Percentiles rank a stretch among this genome's conserved stretches.
These are phyloP conservation scores for Fraxinus ornus DNA, from an alignment of 305 asterid genomes.

Conservation along the genomic window DNA sequence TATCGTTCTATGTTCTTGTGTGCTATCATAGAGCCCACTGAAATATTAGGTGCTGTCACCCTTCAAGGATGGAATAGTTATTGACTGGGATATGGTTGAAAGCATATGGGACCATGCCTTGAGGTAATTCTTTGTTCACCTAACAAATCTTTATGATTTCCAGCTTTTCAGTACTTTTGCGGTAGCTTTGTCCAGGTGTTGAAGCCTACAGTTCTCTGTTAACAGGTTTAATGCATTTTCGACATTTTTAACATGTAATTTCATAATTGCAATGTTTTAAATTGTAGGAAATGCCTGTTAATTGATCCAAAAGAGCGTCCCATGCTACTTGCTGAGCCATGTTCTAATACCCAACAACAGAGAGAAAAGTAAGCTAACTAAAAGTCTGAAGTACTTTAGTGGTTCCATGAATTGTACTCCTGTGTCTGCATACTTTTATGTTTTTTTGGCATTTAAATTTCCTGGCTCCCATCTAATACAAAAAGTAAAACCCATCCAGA, in stretches of 20 bases:
- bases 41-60: slow-evolving; percentile 70
- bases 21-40: slow-evolving; percentile 23
- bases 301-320: slow-evolving; percentile 98
- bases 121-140: slow-evolving; percentile 44
- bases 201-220: neutral
- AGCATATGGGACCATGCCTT: slow-evolving; percentile 95
- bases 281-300: slow-evolving; percentile 78
- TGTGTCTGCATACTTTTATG: slow-evolving; percentile 11
- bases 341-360: slow-evolving; percentile 81
- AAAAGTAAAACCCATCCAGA: neutral
- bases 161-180: slow-evolving; percentile 14
- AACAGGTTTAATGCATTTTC: slow-evolving; percentile 6
- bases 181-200: slow-evolving; percentile 5
- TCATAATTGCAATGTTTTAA: slow-evolving; percentile 13
- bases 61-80: slow-evolving; percentile 80
- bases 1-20: slow-evolving; percentile 13
- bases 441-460: slow-evolving; percentile 17
- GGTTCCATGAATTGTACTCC: slow-evolving; percentile 21
- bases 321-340: slow-evolving; percentile 97
- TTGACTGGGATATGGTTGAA: slow-evolving; percentile 94
- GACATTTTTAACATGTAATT: neutral
- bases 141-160: slow-evolving; percentile 1
- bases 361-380: slow-evolving; percentile 85
- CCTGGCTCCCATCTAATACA: slow-evolving; percentile 11
- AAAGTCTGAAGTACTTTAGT: slow-evolving; percentile 19